A percentile compares a stretch with the other conserved stretches of the same genome.
Evolutionary conservation across 345 rosid genomes (phyloP).

Genomic region (Citrus cavaleriei): DNA sequence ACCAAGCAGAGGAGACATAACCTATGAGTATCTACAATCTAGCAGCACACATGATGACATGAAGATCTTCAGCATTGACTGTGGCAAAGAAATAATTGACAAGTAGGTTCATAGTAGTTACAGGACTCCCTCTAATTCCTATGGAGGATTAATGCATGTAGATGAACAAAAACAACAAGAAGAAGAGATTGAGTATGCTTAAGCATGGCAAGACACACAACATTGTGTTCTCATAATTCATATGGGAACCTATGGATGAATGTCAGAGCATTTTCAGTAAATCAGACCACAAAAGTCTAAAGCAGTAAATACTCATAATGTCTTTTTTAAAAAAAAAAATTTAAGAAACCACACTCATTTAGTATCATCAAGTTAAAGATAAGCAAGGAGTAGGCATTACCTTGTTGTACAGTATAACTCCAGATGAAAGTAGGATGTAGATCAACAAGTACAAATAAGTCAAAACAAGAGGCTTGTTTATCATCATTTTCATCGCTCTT

Average conservation of each 20-base stretch:
- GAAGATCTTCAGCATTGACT: neutral
- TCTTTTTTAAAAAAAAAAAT: neutral
- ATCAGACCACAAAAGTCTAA: neutral
- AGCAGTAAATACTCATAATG: neutral
- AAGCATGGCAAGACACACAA: neutral
- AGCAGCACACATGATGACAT: neutral
- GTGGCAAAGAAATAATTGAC: neutral
- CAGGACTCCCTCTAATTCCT: neutral
- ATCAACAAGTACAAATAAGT: conserved; percentile 80
- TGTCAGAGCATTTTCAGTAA: neutral
- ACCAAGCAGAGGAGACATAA: neutral
- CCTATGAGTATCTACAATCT: neutral
- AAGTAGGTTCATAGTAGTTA: neutral
- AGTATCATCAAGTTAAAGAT: neutral
- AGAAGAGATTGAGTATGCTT: neutral
- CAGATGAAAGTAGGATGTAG: conserved; percentile 86
- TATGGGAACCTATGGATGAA: neutral
- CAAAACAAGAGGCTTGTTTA: conserved; percentile 71
- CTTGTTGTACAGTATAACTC: conserved; percentile 96
- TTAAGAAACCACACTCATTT: neutral
- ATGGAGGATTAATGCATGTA: neutral
- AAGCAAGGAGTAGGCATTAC: conserved; percentile 24
- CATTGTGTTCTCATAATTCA: neutral
- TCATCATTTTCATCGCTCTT: conserved; percentile 50
- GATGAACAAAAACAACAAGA: neutral